These are phyloP conservation scores for Xerocomellus intermedius DNA, from an alignment of 768 basidiomycete genomes.

Conservation along the genomic window DNA sequence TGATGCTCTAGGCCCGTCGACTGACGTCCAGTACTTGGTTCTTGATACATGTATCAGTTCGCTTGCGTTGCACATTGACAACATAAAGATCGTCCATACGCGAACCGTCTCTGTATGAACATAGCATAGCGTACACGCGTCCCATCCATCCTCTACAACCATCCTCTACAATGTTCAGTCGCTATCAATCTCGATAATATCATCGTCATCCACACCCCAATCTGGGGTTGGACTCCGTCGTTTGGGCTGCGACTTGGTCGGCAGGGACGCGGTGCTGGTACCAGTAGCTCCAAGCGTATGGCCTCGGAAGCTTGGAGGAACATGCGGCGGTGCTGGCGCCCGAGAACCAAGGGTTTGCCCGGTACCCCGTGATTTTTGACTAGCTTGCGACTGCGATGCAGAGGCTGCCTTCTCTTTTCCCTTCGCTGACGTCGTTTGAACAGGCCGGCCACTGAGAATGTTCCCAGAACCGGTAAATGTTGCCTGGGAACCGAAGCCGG, in stretches of 20 bases:
- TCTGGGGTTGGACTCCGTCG: constrained; percentile 71
- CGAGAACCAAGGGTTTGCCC: constrained; percentile 52
- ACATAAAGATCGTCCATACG: not conserved
- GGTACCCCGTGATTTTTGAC: constrained; percentile 40
- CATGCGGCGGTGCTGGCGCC: constrained; percentile 15
- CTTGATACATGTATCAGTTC: not conserved
- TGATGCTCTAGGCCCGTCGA: constrained; percentile 69
- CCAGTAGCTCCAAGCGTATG: constrained; percentile 56
- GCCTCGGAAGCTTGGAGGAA: constrained; percentile 33
- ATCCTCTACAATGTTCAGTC: constrained; percentile 43
- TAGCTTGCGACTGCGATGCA: constrained; percentile 30
- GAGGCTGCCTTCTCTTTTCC: constrained; percentile 53
- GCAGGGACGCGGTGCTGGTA: constrained; percentile 43
- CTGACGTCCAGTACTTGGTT: too few relatives aligned
- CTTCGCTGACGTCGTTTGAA: constrained; percentile 38
- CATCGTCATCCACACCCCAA: constrained; percentile 82
- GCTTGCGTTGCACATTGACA: not conserved
- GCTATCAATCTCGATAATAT: constrained; percentile 82
- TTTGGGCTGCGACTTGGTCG: constrained; percentile 37
- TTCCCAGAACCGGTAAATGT: constrained; percentile 68
- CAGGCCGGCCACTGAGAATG: constrained; percentile 56
- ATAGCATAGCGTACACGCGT: constrained; percentile 10
- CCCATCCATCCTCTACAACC: not conserved
- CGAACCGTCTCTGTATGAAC: constrained; percentile 2
- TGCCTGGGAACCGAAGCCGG: constrained; percentile 25